Conservation (phyloP, 2,329 filamentous ascomycete species). For the Paraphoma chrysanthemicola region DNA sequence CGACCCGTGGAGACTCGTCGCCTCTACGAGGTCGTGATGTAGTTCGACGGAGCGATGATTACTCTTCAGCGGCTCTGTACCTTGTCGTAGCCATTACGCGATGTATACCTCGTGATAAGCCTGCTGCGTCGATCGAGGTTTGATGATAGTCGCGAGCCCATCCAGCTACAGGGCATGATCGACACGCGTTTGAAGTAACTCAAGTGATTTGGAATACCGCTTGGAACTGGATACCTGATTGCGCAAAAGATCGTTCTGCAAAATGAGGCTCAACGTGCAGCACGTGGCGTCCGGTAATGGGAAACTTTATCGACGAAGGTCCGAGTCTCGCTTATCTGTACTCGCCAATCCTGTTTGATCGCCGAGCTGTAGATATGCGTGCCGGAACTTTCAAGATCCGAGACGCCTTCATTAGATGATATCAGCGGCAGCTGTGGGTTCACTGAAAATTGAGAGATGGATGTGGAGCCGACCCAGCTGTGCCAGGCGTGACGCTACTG, state of each 20-base stretch:
- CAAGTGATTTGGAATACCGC: background rate
- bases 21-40: background rate
- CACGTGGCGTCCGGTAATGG: background rate
- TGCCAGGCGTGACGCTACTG: constrained; percentile 2
- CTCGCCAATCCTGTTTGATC: background rate
- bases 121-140: background rate
- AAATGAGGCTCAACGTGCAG: constrained; percentile 13
- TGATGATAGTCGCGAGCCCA: background rate
- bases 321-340: constrained; percentile 9
- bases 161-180: background rate
- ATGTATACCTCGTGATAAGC: background rate
- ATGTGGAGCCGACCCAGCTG: background rate
- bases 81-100: background rate
- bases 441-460: background rate
- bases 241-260: constrained; percentile 1
- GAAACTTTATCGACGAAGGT: background rate
- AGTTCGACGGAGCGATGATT: background rate
- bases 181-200: background rate
- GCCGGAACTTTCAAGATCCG: background rate
- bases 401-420: constrained; percentile 1
- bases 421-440: background rate
- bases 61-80: background rate
- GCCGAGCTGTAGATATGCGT: background rate
- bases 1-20: background rate
- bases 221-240: background rate